Evolutionary conservation across 2,329 filamentous ascomycete genomes (phyloP).

Genomic region (Aspergillus jensenii): DNA sequence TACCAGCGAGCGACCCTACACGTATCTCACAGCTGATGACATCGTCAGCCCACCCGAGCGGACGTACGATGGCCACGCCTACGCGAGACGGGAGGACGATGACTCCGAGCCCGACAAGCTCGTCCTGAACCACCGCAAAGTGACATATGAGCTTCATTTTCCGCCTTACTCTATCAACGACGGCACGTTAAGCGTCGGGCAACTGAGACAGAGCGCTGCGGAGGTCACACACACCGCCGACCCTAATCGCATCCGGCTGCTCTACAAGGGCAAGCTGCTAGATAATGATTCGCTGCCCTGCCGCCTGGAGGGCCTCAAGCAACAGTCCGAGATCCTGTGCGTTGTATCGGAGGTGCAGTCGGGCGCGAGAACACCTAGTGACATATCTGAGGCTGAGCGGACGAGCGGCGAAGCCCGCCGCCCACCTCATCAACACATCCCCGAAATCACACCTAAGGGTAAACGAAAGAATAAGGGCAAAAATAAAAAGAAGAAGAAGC

Average conservation of each 20-base stretch:
- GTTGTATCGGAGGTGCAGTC: conserved; percentile 43
- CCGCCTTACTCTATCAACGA: conserved; percentile 49
- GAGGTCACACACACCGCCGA: conserved; percentile 35
- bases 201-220: conserved; percentile 42
- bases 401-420: conserved; percentile 18
- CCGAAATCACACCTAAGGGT: conserved; percentile 20
- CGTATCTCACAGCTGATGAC: conserved; percentile 39
- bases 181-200: conserved; percentile 42
- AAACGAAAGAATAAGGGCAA: conserved; percentile 27
- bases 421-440: conserved; percentile 18
- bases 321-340: conserved; percentile 48
- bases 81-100: conserved; percentile 17
- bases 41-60: conserved; percentile 28
- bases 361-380: conserved; percentile 31
- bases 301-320: conserved; percentile 47
- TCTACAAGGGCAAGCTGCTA: conserved; percentile 49
- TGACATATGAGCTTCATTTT: conserved; percentile 45
- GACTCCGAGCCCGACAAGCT: conserved; percentile 45
- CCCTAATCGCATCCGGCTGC: conserved; percentile 40
- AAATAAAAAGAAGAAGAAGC: conserved; percentile 28
- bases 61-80: conserved; percentile 11
- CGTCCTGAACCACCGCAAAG: conserved; percentile 43
- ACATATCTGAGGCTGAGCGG: conserved; percentile 27
- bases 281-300: conserved; percentile 42
- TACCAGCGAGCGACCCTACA: conserved; percentile 31